Percentiles rank a stretch among this genome's conserved stretches.
Evolutionary conservation across 495 filamentous ascomycete species (phyloP).

Genomic region (Immersiella caudata): DNA sequence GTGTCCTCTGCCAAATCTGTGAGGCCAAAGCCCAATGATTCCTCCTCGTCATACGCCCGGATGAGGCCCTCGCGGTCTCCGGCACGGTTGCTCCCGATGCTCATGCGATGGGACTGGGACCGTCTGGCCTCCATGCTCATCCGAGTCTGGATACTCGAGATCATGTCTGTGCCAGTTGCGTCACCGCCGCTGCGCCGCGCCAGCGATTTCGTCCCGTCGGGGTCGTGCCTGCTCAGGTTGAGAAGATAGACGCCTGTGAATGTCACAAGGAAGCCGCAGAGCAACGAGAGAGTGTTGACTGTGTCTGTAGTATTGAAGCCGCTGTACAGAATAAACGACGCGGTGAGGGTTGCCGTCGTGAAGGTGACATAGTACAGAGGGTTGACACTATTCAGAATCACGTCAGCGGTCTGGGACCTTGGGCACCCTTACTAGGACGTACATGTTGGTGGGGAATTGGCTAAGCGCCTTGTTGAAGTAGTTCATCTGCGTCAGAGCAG

Average conservation of each 20-base stretch:
- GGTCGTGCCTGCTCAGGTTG: slow-evolving; percentile 89
- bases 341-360: slow-evolving; percentile 90
- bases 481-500: slow-evolving; percentile 98
- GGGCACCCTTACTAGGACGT: slow-evolving; percentile 22
- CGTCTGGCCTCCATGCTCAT: slow-evolving; percentile 89
- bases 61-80: slow-evolving; percentile 81
- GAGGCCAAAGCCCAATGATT: slow-evolving; percentile 62
- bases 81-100: slow-evolving; percentile 61
- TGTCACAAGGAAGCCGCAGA: slow-evolving; percentile 93
- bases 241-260: slow-evolving; percentile 97
- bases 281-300: slow-evolving; percentile 86
- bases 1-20: slow-evolving; percentile 70
- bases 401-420: slow-evolving; percentile 37
- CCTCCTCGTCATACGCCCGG: slow-evolving; percentile 77
- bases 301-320: slow-evolving; percentile 96
- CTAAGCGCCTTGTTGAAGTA: slow-evolving; percentile 99
- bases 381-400: slow-evolving; percentile 71
- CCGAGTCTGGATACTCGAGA: slow-evolving; percentile 85
- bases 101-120: slow-evolving; percentile 49
- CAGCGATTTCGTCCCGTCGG: slow-evolving; percentile 71
- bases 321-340: slow-evolving; percentile 95
- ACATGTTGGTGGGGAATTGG: slow-evolving; percentile 97
- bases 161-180: slow-evolving; percentile 85
- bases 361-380: slow-evolving; percentile 99
- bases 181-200: slow-evolving; percentile 67